phyloP scores from a whole-genome alignment of 495 filamentous ascomycete species.

The Cercophora sp. region DNA sequence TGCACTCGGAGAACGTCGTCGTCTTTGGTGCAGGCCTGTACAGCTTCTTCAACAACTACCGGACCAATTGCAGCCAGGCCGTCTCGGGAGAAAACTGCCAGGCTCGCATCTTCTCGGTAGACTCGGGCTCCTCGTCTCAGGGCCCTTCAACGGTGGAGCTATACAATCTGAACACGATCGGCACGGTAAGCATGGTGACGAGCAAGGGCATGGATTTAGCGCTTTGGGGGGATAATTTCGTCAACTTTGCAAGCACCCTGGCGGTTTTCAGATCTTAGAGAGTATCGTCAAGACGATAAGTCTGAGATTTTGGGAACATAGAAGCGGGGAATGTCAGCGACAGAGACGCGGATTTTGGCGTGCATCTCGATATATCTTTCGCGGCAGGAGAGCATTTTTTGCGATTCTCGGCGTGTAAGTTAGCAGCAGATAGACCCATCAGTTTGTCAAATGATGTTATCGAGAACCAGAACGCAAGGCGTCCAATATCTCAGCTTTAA shows the following conservation, averaged over 20 bases:
- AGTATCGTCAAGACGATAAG: no score
- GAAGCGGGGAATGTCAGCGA: no score
- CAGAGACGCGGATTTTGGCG: neutral
- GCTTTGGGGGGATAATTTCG: constrained; percentile 24
- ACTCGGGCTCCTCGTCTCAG: neutral
- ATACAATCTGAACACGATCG: constrained; percentile 33
- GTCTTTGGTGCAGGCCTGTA: constrained; percentile 76
- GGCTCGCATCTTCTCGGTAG: constrained; percentile 56
- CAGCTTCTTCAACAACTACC: constrained; percentile 82
- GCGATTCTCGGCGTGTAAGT: no score
- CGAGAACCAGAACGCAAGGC: no score
- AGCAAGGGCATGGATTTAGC: constrained; percentile 21
- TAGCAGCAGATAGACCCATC: no score
- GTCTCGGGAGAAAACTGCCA: constrained; percentile 70
- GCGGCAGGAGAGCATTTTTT: no score
- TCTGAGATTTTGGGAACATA: no score
- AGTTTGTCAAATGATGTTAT: no score
- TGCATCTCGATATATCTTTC: neutral
- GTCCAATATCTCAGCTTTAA: no score
- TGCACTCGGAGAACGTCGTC: constrained; percentile 58
- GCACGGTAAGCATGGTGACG: constrained; percentile 32
- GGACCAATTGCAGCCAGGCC: constrained; percentile 64
- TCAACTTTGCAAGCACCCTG: constrained; percentile 29
- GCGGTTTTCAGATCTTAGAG: constrained; percentile 19
- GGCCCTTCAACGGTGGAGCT: constrained; percentile 12